Base-by-base conservation (phyloP, 2,329 filamentous ascomycete species). In the Fusarium agapanthi region DNA sequence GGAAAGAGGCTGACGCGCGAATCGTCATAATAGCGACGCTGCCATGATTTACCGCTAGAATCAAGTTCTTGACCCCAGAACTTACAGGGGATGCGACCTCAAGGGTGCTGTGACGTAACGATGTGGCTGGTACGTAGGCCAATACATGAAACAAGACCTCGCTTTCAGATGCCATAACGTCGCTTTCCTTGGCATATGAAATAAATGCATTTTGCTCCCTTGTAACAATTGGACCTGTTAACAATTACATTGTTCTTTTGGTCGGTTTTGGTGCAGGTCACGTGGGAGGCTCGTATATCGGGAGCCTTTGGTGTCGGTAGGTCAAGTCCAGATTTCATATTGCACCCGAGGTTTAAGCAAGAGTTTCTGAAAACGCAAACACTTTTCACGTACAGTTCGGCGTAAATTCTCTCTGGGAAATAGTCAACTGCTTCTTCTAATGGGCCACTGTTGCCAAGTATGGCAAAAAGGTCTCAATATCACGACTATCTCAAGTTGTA, bases 21-120 rank as follows among this genome's bases (percentile, higher is more conserved):
- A 69, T 69, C 66, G 66, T 69, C 66, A 69, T 69, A 69, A 69
- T 53, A 37, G 62, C 66, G 65, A 69, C 66, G 47, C 35, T 69
- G 65, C 66, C 66, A 69, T 68, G 66, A 58, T 59, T 59, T 44
- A 38, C 47, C 41, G 51, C 55, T 61, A 48, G 63, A 67, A 67
- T 51, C 62, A 56, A 43, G 65, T 67, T 67, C 60, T 55, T 59
- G 54, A 45, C 28, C 34, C 38, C 24, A 40, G 34, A 40, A 40
- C 35, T 41, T 35, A 48, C 30, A 41, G 35, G 58, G 18, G 56
- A 34, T 48, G 60, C 34, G 24, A 43, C 20, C 12, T 35, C 30
- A 34, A 48, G 32, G 45, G 24, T 35, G 43, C 35, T 51, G 41
- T 69, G 66, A 69, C 67, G 67, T 66, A 68, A 57, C 38, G 38